These are phyloP conservation scores for Gymnopilus dilepis DNA, from an alignment of 768 basidiomycete species.

Conservation along the genomic window DNA sequence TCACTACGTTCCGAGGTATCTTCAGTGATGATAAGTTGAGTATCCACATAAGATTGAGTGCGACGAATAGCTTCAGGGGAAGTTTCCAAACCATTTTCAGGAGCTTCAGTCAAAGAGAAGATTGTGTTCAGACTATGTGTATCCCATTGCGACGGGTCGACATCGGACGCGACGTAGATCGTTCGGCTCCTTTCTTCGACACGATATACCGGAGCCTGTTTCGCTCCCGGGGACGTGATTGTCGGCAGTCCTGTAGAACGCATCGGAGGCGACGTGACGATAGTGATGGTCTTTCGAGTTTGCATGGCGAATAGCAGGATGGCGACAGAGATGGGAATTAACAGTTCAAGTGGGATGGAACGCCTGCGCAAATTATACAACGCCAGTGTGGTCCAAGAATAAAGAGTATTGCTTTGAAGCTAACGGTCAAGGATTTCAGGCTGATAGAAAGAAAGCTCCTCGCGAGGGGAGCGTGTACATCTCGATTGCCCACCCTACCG, in stretches of 20 bases:
- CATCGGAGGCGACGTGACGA: conserved; percentile 39
- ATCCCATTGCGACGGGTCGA: conserved; percentile 49
- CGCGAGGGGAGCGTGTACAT: conserved; percentile 15
- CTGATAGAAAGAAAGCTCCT: conserved; percentile 7
- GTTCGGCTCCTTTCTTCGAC: conserved; percentile 55
- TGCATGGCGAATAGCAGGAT: conserved; percentile 29
- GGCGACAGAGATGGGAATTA: conserved; percentile 6
- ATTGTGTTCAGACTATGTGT: conserved; percentile 43
- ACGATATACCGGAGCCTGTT: conserved; percentile 44
- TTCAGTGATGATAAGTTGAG: conserved; percentile 32
- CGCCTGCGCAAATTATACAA: conserved; percentile 1
- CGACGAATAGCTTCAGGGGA: conserved; percentile 36
- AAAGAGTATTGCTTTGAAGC: neutral
- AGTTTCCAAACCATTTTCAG: conserved; percentile 30
- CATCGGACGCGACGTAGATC: conserved; percentile 49
- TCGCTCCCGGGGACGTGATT: conserved; percentile 36
- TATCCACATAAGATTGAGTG: conserved; percentile 36
- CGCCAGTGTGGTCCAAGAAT: neutral
- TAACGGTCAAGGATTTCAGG: neutral
- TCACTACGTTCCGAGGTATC: conserved; percentile 25
- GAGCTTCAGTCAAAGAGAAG: conserved; percentile 42
- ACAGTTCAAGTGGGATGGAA: neutral
- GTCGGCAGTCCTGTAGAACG: conserved; percentile 31
- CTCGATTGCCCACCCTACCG: conserved; percentile 14
- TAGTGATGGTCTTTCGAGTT: conserved; percentile 42